Evolutionary conservation across 805 yeast genomes (phyloP).

Genomic region (Lachancea thermotolerans): DNA sequence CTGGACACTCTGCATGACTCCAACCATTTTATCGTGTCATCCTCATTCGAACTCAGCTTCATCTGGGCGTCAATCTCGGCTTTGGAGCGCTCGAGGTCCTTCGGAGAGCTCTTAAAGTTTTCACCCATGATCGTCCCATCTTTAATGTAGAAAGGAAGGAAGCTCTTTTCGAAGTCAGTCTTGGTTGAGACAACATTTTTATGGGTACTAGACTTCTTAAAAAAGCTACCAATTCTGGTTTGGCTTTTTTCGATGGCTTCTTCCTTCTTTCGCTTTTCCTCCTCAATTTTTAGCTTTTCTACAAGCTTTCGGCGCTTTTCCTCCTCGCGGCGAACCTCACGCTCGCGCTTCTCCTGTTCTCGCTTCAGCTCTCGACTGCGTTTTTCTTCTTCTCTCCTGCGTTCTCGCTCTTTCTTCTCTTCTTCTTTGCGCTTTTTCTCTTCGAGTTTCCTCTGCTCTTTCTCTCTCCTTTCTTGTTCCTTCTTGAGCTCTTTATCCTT

Average conservation of each 20-base stretch:
- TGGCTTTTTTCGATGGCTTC: conserved; percentile 34
- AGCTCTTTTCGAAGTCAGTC: conserved; percentile 31
- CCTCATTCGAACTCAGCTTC: background rate
- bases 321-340: conserved; percentile 20
- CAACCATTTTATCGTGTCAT: conserved; percentile 18
- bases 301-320: conserved; percentile 20
- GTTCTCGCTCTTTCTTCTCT: conserved; percentile 18
- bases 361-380: conserved; percentile 18
- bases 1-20: conserved; percentile 8
- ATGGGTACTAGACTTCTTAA: conserved; percentile 28
- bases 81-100: conserved; percentile 15
- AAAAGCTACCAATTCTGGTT: conserved; percentile 33
- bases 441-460: conserved; percentile 32
- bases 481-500: conserved; percentile 13
- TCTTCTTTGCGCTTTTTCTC: conserved; percentile 25
- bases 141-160: conserved; percentile 35
- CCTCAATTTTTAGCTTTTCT: conserved; percentile 18
- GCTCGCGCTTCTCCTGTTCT: conserved; percentile 10
- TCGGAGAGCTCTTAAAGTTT: conserved; percentile 4
- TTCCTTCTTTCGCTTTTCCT: conserved; percentile 25
- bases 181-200: conserved; percentile 16
- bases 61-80: conserved; percentile 6
- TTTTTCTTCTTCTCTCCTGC: conserved; percentile 18
- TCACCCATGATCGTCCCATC: conserved; percentile 28
- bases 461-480: conserved; percentile 25